Evolutionary conservation across 208 protist species (phyloP).

Genomic region (Tetramitus jugosus): DNA sequence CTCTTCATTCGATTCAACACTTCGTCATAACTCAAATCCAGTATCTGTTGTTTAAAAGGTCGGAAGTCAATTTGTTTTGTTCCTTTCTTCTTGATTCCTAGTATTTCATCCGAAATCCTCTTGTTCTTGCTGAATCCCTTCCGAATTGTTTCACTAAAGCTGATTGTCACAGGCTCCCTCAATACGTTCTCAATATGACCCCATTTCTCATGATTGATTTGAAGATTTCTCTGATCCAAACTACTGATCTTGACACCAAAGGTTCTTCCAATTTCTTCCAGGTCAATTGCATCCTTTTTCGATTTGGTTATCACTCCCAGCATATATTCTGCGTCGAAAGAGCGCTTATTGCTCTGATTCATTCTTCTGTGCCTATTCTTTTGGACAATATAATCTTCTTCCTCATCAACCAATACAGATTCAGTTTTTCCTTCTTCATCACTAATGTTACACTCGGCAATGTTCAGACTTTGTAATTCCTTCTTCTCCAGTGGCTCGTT

Average conservation of each 20-base stretch:
- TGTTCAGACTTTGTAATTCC: background rate
- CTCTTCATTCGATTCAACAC: background rate
- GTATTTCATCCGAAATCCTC: too few species aligned
- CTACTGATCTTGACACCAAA: background rate
- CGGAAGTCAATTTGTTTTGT: background rate
- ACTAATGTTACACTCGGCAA: background rate
- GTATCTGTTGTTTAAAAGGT: constrained; percentile 18
- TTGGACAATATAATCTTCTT: too few species aligned
- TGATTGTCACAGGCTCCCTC: too few species aligned
- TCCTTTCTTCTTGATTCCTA: too few species aligned
- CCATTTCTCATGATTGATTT: too few species aligned
- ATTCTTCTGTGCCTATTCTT: background rate
- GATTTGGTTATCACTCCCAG: too few species aligned
- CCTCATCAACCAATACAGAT: background rate
- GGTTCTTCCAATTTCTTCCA: too few species aligned
- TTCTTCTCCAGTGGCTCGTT: background rate
- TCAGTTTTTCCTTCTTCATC: background rate
- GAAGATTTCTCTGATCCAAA: too few species aligned
- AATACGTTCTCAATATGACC: too few species aligned
- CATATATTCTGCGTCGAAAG: too few species aligned
- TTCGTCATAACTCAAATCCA: background rate
- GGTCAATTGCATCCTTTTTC: constrained; percentile 2
- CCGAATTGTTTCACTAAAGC: too few species aligned
- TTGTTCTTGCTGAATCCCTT: too few species aligned
- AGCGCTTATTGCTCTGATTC: background rate